A percentile compares a stretch with the other conserved stretches of the same genome.
Evolutionary conservation across 306 rosid genomes (phyloP).

Genomic region (Cyamopsis tetragonoloba): DNA sequence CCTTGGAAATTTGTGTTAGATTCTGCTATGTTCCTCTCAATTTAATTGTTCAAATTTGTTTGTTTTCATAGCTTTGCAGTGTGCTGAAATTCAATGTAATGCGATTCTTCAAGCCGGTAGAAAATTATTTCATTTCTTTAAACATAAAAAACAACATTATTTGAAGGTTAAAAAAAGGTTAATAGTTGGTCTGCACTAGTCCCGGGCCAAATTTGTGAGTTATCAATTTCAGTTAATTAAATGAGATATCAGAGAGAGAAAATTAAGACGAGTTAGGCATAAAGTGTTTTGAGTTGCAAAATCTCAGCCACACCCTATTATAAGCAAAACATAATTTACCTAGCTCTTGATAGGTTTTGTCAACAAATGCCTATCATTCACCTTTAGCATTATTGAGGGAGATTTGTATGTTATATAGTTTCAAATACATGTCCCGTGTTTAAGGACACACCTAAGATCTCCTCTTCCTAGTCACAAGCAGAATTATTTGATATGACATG

Average conservation of each 20-base stretch:
- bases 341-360: constrained; percentile 7
- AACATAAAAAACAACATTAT: constrained; percentile 9
- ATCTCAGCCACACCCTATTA: constrained; percentile 22
- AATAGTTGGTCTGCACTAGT: neutral
- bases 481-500: constrained; percentile 35
- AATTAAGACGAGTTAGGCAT: constrained; percentile 23
- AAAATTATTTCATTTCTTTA: neutral
- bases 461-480: constrained; percentile 3
- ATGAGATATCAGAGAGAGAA: constrained; percentile 12
- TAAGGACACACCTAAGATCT: constrained; percentile 8
- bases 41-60: neutral
- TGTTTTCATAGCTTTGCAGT: neutral
- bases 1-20: constrained; percentile 2
- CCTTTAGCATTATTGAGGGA: constrained; percentile 14
- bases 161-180: neutral
- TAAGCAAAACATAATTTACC: constrained; percentile 20
- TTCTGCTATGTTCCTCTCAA: neutral
- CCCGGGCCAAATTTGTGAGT: neutral
- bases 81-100: neutral
- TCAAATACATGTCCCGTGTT: constrained; percentile 29
- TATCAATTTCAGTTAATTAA: constrained; percentile 12
- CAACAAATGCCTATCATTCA: constrained; percentile 33
- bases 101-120: neutral
- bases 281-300: constrained; percentile 25
- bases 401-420: neutral